Conservation (phyloP, 441 rosid species). For the Rhodomyrtus psidioides region DNA sequence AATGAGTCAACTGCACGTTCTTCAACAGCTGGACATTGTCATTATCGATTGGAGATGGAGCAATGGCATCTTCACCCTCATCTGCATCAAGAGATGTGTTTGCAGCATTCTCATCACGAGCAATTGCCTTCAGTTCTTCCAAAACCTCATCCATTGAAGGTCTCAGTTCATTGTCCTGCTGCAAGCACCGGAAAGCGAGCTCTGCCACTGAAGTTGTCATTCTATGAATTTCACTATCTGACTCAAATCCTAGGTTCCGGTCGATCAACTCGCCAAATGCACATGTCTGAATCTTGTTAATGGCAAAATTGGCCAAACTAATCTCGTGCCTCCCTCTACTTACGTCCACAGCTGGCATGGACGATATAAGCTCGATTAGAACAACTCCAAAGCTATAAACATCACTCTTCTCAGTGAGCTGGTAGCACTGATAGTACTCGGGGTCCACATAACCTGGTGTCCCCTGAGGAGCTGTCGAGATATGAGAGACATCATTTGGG, state of each 20-base stretch:
- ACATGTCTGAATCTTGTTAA: constrained; percentile 43
- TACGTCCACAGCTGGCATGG: constrained; percentile 72
- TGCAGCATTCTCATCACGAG: constrained; percentile 6
- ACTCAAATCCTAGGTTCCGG: constrained; percentile 33
- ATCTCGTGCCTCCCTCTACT: constrained; percentile 48
- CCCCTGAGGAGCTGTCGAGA: constrained; percentile 81
- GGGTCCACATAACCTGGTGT: constrained; percentile 82
- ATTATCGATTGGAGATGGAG: constrained; percentile 24
- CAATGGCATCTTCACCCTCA: constrained; percentile 1
- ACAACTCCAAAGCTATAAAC: constrained; percentile 85
- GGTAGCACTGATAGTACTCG: constrained; percentile 60
- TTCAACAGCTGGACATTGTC: constrained; percentile 26
- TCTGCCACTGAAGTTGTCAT: constrained; percentile 60
- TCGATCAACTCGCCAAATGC: constrained; percentile 50
- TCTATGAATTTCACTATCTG: constrained; percentile 28
- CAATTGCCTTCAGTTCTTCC: constrained; percentile 34
- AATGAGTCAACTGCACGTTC: constrained; percentile 4
- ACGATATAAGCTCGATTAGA: constrained; percentile 64
- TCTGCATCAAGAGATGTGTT: constrained; percentile 4
- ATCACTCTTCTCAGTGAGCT: constrained; percentile 62
- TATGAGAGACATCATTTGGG: constrained; percentile 53
- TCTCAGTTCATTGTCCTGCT: constrained; percentile 55
- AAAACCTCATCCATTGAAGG: constrained; percentile 62
- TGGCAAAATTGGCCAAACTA: constrained; percentile 56
- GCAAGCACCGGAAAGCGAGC: constrained; percentile 62